Base-by-base conservation (phyloP, 2,329 filamentous ascomycete species). In the Acarospora socialis region DNA sequence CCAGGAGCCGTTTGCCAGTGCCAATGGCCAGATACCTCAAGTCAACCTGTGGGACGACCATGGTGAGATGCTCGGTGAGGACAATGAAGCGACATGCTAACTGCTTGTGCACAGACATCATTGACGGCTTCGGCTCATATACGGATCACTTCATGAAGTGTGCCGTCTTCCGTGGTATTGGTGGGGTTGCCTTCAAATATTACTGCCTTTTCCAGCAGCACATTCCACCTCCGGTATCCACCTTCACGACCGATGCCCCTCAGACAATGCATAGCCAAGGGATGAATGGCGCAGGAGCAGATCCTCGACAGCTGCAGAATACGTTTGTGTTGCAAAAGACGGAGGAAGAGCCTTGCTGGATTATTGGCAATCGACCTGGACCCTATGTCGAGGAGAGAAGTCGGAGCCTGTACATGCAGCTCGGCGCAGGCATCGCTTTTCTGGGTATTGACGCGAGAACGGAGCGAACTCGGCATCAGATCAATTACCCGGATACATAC, bases 381-480 rank as follows among this genome's bases (percentile, higher is more conserved):
- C 70, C 72, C 0, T 77, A 77, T 38, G 68, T 77, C 2, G 69
- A 74, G 44, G 70, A 76, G 50, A 57, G 55, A 33, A 73, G 69
- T 41, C 59, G 70, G 30, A 73, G 56, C 48, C 57, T 77, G 38
- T 77, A 73, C 54, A 72, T 70, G 53, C 69, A 73, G 33, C 60
- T 77, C 3, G 73, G 73, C 23, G 68, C 66, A 38, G 66, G 79
- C 7, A 75, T 81, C 45, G 68, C 73, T 21, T 71, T 73, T 47
- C 49, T 67, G 30, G 70, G 74, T 51, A 59, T 69, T 46, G 67
- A 73, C 52, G 67, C 68, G 7, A 64, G 69, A 9, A 72, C 68
- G n/a, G 68, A 77, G 68, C 80, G 86, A 15, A 94, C 87, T 6
- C 73, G 87, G 21, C 83, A 92, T 48, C 84, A 93, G 56, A 75